phyloP scores from a whole-genome alignment of 805 yeast species.

The Starmerella vaccinii region DNA sequence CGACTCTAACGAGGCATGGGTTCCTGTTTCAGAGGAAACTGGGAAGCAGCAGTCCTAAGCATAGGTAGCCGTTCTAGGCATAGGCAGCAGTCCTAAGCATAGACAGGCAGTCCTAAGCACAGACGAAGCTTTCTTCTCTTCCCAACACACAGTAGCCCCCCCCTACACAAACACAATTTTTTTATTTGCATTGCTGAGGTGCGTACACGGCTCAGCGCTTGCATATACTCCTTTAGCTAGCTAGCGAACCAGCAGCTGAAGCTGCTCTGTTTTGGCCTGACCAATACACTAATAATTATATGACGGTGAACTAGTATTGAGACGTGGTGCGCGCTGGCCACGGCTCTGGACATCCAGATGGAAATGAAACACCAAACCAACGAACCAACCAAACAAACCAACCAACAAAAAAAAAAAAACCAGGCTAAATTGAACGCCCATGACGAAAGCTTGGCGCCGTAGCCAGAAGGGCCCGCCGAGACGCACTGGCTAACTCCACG shows the following conservation, averaged over 20 bases:
- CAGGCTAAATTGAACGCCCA: neutral
- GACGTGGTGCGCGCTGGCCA: neutral
- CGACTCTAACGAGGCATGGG: constrained; percentile 18
- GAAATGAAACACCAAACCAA: neutral
- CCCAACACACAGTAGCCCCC: no score
- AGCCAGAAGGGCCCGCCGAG: no score
- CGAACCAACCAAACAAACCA: neutral
- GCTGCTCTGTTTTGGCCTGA: neutral
- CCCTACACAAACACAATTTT: no score
- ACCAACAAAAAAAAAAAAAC: neutral
- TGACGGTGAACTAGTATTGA: neutral
- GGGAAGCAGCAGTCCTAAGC: neutral
- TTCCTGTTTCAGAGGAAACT: constrained; percentile 16
- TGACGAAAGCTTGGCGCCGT: no score
- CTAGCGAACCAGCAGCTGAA: neutral
- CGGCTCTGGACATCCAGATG: no score
- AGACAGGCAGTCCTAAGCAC: no score
- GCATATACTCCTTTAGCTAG: neutral
- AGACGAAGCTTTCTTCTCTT: no score
- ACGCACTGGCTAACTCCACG: neutral
- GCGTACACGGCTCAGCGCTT: neutral
- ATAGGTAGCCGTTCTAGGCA: no score
- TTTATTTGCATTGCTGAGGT: neutral
- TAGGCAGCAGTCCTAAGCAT: no score
- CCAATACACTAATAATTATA: neutral